Evolutionary conservation across 2,329 filamentous ascomycete genomes (phyloP).

Genomic region (Ciborinia camelliae): DNA sequence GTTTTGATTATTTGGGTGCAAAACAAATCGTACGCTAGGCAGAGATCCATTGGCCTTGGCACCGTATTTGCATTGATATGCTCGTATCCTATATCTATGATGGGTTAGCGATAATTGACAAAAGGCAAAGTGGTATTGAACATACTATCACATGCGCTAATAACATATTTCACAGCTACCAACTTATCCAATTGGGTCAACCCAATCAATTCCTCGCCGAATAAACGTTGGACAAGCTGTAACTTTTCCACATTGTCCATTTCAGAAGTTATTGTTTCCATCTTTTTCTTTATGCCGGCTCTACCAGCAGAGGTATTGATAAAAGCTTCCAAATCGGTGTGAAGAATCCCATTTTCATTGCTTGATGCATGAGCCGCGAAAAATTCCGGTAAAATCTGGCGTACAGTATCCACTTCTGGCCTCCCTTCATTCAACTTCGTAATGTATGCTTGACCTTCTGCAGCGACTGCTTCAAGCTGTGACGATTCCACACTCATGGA

Average conservation of each 20-base stretch:
- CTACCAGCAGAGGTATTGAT: slow-evolving; percentile 28
- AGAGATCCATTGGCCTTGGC: slow-evolving; percentile 26
- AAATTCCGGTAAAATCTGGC: slow-evolving; percentile 27
- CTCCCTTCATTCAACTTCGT: slow-evolving; percentile 15
- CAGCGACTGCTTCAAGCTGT: slow-evolving; percentile 23
- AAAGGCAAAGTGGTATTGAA: neutral
- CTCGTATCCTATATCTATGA: slow-evolving; percentile 25
- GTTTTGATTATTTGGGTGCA: slow-evolving; percentile 28
- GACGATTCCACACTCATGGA: slow-evolving; percentile 22
- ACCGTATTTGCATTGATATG: slow-evolving; percentile 19
- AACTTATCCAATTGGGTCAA: slow-evolving; percentile 30
- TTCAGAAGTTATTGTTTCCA: slow-evolving; percentile 17
- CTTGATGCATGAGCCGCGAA: slow-evolving; percentile 23
- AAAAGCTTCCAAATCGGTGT: slow-evolving; percentile 18
- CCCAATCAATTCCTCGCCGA: slow-evolving; percentile 21
- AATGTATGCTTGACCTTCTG: slow-evolving; percentile 22
- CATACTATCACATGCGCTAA: slow-evolving; percentile 33
- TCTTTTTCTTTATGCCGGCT: slow-evolving; percentile 25
- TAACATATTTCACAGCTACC: slow-evolving; percentile 29
- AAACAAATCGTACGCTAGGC: slow-evolving; percentile 30
- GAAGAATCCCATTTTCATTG: slow-evolving; percentile 3
- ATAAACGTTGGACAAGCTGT: slow-evolving; percentile 26
- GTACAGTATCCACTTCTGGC: slow-evolving; percentile 21
- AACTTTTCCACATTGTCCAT: slow-evolving; percentile 30
- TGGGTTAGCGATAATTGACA: slow-evolving; percentile 7